Evolutionary conservation across 2,329 filamentous ascomycete species (phyloP).

Genomic region (Aureobasidium leucospermi): DNA sequence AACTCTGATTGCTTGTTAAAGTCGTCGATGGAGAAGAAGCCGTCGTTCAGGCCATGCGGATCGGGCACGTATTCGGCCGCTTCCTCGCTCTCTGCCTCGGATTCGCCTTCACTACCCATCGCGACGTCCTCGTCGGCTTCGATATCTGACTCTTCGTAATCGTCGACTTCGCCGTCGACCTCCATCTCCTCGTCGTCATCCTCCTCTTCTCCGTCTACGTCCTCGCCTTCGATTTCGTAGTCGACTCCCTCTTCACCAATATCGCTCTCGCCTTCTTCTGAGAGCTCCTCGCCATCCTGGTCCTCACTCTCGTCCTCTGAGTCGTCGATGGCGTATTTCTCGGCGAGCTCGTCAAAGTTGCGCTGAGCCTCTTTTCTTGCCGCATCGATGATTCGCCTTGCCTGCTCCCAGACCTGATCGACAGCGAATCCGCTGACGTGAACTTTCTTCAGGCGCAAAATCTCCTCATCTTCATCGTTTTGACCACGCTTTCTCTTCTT

Average conservation of each 20-base stretch:
- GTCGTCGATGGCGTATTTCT: slow-evolving; percentile 17
- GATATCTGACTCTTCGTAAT: slow-evolving; percentile 36
- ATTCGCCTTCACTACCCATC: slow-evolving; percentile 25
- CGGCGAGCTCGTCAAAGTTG: slow-evolving; percentile 33
- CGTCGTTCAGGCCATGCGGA: slow-evolving; percentile 83
- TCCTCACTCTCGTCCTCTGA: slow-evolving; percentile 26
- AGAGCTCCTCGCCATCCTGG: slow-evolving; percentile 28
- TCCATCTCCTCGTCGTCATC: slow-evolving; percentile 26
- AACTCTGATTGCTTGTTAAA: slow-evolving; percentile 93
- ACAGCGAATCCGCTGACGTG: slow-evolving; percentile 82
- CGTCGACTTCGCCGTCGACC: slow-evolving; percentile 29
- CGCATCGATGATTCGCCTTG: slow-evolving; percentile 70
- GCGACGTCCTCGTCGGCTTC: slow-evolving; percentile 27
- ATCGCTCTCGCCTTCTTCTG: slow-evolving; percentile 31
- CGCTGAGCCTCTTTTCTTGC: slow-evolving; percentile 48
- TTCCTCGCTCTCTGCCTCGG: slow-evolving; percentile 44
- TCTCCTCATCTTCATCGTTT: slow-evolving; percentile 38
- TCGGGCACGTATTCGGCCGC: slow-evolving; percentile 60
- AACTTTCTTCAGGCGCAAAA: slow-evolving; percentile 72
- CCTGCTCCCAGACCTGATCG: slow-evolving; percentile 90
- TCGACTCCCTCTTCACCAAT: slow-evolving; percentile 30
- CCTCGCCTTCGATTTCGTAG: slow-evolving; percentile 24
- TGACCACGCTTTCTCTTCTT: slow-evolving; percentile 69
- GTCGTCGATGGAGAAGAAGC: slow-evolving; percentile 94
- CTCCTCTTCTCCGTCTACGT: slow-evolving; percentile 29